Percentiles rank a stretch among this genome's conserved stretches.
phyloP scores from a whole-genome alignment of 441 rosid genomes.

The Gossypium gossypioides region DNA sequence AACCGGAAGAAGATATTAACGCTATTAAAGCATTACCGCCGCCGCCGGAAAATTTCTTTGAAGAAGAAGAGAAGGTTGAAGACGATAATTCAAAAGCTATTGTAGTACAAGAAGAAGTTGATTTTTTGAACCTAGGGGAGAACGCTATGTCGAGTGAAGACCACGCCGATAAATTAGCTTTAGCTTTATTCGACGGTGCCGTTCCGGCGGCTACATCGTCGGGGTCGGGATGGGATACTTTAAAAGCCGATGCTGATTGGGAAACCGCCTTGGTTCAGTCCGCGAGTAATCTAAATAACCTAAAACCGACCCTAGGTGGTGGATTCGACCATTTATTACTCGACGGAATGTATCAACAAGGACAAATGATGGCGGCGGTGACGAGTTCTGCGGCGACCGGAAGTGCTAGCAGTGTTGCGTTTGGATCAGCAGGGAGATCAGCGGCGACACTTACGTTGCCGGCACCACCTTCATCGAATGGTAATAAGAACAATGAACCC shows the following conservation, averaged over 20 bases:
- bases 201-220: constrained; percentile 12
- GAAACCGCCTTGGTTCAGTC: constrained; percentile 69
- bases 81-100: constrained; percentile 11
- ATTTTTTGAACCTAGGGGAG: constrained; percentile 53
- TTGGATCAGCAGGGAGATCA: constrained; percentile 45
- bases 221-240: constrained; percentile 54
- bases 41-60: constrained; percentile 37
- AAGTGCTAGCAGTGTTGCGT: constrained; percentile 50
- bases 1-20: constrained; percentile 39
- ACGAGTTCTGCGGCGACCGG: constrained; percentile 25
- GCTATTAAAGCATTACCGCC: constrained; percentile 51
- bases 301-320: constrained; percentile 32
- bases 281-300: constrained; percentile 39
- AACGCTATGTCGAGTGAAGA: constrained; percentile 28
- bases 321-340: constrained; percentile 49
- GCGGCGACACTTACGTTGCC: constrained; percentile 42
- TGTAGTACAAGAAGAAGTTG: constrained; percentile 27
- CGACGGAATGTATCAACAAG: constrained; percentile 57
- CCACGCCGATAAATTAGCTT: constrained; percentile 45
- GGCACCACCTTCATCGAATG: constrained; percentile 27
- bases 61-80: constrained; percentile 19
- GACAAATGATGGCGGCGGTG: constrained; percentile 22
- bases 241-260: constrained; percentile 59
- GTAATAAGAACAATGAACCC: neutral
- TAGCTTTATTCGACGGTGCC: constrained; percentile 61